These are phyloP conservation scores for Oxytropis ochrocephala DNA, from an alignment of 306 rosid species.

Conservation along the genomic window DNA sequence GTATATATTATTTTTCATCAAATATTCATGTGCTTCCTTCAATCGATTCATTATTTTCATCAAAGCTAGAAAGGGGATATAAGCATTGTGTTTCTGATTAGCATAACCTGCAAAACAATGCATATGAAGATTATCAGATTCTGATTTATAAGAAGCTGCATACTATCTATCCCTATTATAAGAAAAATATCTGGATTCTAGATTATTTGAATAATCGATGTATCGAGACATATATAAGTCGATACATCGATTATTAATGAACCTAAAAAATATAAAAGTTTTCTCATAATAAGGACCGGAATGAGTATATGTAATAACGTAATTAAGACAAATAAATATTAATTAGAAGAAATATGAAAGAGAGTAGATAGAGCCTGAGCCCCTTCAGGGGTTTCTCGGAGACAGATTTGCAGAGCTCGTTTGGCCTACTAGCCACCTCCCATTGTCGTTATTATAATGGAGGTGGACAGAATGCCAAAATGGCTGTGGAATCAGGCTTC, in stretches of 20 bases:
- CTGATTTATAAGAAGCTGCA: background rate
- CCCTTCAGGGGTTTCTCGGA: conserved; percentile 43
- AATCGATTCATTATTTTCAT: background rate
- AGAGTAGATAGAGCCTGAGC: background rate
- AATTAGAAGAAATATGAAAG: background rate
- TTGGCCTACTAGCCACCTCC: conserved; percentile 68
- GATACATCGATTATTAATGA: no score
- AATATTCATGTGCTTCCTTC: background rate
- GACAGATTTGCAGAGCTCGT: conserved; percentile 48
- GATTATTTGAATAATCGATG: no score
- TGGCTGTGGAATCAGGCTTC: conserved; percentile 54
- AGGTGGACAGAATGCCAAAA: conserved; percentile 93
- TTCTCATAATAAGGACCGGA: no score
- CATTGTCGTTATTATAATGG: conserved; percentile 14
- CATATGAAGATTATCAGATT: background rate
- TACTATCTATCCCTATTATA: no score
- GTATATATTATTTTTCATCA: background rate
- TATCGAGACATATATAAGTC: no score
- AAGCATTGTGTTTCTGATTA: background rate
- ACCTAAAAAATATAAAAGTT: no score
- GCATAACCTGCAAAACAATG: conserved; percentile 18
- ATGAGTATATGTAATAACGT: background rate
- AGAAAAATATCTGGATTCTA: no score
- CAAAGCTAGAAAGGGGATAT: background rate
- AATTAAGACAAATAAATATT: background rate